A percentile compares a stretch with the other conserved stretches of the same genome.
phyloP scores from a whole-genome alignment of 495 filamentous ascomycete species.

The Podospora didyma region DNA sequence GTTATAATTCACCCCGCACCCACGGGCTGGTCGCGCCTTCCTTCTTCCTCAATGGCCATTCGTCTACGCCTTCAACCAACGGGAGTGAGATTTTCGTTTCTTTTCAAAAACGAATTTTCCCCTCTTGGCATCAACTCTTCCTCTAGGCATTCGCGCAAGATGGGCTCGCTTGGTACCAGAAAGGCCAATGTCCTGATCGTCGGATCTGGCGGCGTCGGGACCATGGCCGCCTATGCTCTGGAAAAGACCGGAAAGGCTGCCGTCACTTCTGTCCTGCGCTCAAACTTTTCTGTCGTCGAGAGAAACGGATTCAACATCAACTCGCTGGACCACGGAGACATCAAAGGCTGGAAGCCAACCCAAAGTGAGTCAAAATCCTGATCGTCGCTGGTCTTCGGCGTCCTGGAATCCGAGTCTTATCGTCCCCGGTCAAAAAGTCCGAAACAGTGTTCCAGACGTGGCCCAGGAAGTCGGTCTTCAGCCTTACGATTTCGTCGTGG shows the following conservation, averaged over 20 bases:
- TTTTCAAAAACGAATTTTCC: no score
- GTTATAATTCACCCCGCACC: no score
- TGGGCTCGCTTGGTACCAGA: constrained; percentile 6
- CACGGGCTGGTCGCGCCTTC: no score
- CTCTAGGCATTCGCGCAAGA: background rate
- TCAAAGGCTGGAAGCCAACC: constrained; percentile 27
- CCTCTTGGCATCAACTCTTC: no score
- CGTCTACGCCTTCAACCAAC: no score
- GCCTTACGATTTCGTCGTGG: constrained; percentile 49
- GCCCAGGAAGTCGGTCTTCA: constrained; percentile 14
- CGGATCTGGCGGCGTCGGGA: constrained; percentile 36
- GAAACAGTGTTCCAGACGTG: constrained; percentile 37
- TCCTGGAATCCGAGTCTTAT: background rate
- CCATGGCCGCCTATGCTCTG: constrained; percentile 36
- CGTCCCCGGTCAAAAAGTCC: constrained; percentile 22
- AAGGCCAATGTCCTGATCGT: constrained; percentile 33
- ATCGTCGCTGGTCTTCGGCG: background rate
- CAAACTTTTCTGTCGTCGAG: constrained; percentile 29
- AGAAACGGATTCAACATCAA: constrained; percentile 26
- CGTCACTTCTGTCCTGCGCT: constrained; percentile 35
- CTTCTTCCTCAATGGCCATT: no score
- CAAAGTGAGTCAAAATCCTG: constrained; percentile 4
- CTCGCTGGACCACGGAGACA: constrained; percentile 31
- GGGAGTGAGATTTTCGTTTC: no score
- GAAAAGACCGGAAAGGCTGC: constrained; percentile 22